phyloP scores from a whole-genome alignment of 805 yeast species.

The Cyberlindnera japonica region DNA sequence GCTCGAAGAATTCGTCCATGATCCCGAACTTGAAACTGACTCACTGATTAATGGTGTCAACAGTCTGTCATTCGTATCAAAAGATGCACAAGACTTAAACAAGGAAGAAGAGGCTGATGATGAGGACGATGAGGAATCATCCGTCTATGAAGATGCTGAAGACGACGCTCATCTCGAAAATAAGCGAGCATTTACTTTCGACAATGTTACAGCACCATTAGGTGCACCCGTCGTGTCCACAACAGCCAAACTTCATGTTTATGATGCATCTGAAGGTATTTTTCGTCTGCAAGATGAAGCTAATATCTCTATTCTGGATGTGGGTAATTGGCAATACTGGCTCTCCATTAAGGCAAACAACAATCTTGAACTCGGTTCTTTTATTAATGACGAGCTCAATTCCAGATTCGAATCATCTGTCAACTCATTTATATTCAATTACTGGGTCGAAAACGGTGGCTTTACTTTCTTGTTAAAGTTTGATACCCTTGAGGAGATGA shows the following conservation, averaged over 20 bases:
- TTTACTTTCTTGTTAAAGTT: conserved; percentile 67
- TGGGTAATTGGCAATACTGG: conserved; percentile 50
- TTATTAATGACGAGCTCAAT: conserved; percentile 48
- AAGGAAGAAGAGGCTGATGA: conserved; percentile 17
- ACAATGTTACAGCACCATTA: conserved; percentile 13
- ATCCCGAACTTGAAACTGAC: conserved; percentile 23
- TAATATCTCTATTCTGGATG: conserved; percentile 35
- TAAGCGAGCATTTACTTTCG: background rate
- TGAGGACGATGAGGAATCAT: conserved; percentile 26
- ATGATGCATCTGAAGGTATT: conserved; percentile 45
- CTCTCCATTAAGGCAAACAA: conserved; percentile 39
- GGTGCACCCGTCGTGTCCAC: conserved; percentile 25
- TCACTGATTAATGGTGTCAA: conserved; percentile 11
- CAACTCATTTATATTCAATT: conserved; percentile 63
- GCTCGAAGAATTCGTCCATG: conserved; percentile 54
- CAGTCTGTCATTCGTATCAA: conserved; percentile 5
- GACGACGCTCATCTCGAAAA: conserved; percentile 13
- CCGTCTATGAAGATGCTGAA: conserved; percentile 31
- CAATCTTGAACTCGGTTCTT: conserved; percentile 34
- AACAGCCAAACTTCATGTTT: conserved; percentile 44
- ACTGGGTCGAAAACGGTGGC: conserved; percentile 33
- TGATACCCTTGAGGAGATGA: conserved; percentile 34
- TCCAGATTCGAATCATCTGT: conserved; percentile 62
- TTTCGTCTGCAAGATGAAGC: conserved; percentile 42
- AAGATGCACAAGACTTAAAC: background rate